phyloP scores from a whole-genome alignment of 139 green algal species.

The Pleodorina starrii region DNA sequence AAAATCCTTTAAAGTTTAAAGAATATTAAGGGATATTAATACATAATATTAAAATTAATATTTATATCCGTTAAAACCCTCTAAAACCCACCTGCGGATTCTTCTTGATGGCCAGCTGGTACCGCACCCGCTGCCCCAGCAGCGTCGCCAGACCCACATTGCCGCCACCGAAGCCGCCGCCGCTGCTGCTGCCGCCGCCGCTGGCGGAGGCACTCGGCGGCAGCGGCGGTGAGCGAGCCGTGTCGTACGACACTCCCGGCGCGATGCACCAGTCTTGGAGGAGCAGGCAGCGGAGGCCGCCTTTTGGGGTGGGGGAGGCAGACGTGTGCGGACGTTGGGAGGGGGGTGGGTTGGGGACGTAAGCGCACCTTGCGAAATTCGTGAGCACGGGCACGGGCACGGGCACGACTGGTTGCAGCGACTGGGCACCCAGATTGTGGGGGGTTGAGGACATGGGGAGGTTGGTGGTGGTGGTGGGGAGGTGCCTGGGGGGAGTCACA shows the following conservation, averaged over 20 bases:
- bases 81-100: slow-evolving; percentile 38
- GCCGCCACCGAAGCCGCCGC: neutral
- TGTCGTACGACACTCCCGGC: slow-evolving; percentile 42
- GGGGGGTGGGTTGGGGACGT: neutral
- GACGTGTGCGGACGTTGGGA: too few relatives aligned
- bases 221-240: slow-evolving; percentile 5
- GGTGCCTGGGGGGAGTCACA: too few relatives aligned
- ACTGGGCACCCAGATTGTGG: too few relatives aligned
- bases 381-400: too few relatives aligned
- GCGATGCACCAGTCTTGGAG: slow-evolving; percentile 36
- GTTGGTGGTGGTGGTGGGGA: too few relatives aligned
- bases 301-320: neutral
- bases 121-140: slow-evolving; percentile 8
- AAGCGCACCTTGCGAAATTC: too few relatives aligned
- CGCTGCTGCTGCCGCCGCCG: neutral
- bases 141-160: neutral
- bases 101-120: slow-evolving; percentile 45
- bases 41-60: too few relatives aligned
- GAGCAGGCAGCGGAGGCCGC: slow-evolving; percentile 39
- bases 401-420: too few relatives aligned
- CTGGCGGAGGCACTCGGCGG: neutral
- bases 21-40: too few relatives aligned
- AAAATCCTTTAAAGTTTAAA: too few relatives aligned
- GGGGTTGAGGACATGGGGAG: too few relatives aligned
- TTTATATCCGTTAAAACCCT: too few relatives aligned